Base-by-base conservation (phyloP, 2,329 filamentous ascomycete genomes). In the Claviceps quebecensis region DNA sequence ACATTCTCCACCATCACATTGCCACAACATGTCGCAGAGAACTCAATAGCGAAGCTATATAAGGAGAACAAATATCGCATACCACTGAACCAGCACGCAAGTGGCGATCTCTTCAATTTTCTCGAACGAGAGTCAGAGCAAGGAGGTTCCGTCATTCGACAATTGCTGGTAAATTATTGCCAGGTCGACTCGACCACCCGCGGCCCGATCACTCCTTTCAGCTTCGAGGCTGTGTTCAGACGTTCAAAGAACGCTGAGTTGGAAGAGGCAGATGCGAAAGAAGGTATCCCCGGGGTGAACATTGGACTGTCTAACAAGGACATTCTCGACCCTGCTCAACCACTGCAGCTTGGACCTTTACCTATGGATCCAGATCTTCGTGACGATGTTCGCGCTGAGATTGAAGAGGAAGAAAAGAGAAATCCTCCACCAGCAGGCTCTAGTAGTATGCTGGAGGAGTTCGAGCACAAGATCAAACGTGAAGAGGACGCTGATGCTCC, bases 401-500 rank as follows among this genome's bases (percentile, higher is more conserved):
- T 97, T 1, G 83, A 86, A 59, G 88, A 95, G 5, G 84, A 93
- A 59, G 93, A 98, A 63, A 72, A 75, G n/a, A 78, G 80, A 50
- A 77, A 86, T 50, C 87, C 87, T 2, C 86, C 89, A 1, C 71
- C 70, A 1, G 71, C 79, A 3, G 90, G 89, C 5, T 79, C 83
- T 49, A 71, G 78, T n/a, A 84, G 81, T 1, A 75, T 97, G 16
- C 72, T 94, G 0, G 87, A 96, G 19, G 87, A 93, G 57, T 95
- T 94, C 58, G 91, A 97, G 57, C 78, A 84, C 50, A 86, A 85
- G 63, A 84, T 85, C 46, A 98, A 98, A 71, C 80, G 85, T 26
- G 93, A 96, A 67, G 90, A 95, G 37, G 85, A 85, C 49, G 84
- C 84, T 26, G 93, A 97, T 62, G 87, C 77, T 0, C 90, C 90